Evolutionary conservation across 176 grass and related monocot genomes (phyloP), one percentile per base, ranked within the genome.

Genomic region (Oryza meridionalis): DNA sequence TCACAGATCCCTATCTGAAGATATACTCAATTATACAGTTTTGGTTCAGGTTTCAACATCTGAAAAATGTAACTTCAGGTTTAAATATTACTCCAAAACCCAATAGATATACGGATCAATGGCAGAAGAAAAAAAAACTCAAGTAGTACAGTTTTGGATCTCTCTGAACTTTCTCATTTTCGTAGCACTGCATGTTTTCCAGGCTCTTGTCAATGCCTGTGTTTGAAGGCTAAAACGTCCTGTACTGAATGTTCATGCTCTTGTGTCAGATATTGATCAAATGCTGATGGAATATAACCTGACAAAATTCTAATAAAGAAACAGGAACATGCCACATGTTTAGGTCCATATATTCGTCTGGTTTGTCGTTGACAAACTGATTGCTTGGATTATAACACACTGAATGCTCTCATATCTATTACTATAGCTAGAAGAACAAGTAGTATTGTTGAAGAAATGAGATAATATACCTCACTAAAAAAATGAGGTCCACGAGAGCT

Each of bases 331-430:
- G 40, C 38, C 79, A 82, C 86, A 77, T 82, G 66, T 43, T 84
- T 69, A 69, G 73, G 82, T 17, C 46, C 65, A 38, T 77, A 61
- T 61, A 62, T 77, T 69, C 67, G n/a, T 33, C 68, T 2, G 68
- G 26, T 27, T 16, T 89, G 82, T 84, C 77, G 81, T 80, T 81
- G 82, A 85, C 82, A 84, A 70, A 46, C 69, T 72, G 67, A 66
- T 76, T 70, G 76, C 35, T 61, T 55, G 9, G 6, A 58, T 68
- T 58, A 53, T 40, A 11, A 49, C 33, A 49, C 22, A 25, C 78
- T 37, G 27, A 16, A 16, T 35, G 12, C 51, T 24, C 37, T n/a
- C 53, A 58, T n/a, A n/a, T 21, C 8, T 21, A n/a, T n/a, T 27
- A 24, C 55, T 35, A 40, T 35, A 40, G 29, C 42, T 16, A 43